Evolutionary conservation across 768 basidiomycete species (phyloP), one percentile per base, ranked within the genome.

Genomic region (Leccinum sublutescens): DNA sequence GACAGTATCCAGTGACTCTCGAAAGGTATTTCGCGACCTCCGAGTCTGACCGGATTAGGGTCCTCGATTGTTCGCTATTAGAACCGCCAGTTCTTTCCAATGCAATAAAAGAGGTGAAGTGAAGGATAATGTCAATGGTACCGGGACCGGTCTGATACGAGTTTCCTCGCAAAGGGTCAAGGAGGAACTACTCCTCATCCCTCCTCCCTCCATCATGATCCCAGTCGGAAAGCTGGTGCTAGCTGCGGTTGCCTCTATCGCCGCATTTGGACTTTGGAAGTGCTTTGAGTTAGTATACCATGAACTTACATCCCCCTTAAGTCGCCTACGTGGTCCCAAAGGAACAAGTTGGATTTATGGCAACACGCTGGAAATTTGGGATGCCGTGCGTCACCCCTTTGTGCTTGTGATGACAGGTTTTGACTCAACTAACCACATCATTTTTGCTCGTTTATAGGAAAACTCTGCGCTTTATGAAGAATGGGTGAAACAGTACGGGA

Each of bases 11-110:
- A 8, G 1, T 27, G 27, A 95, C 94, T 10, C 95, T 87, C 55
- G 81, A 82, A 29, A 97, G 84, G 74, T 98, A 98, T 71, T 95
- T 94, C 48, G 78, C 83, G 69, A 95, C 86, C 81, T 97, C 96
- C 55, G 80, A 76, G 97, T 29, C 27, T 29, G 27, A 29, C 27
- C 8, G 27, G 27, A 29, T 29, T 29, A 29, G 27, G 27, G 27
- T 29, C 31, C 31, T 29, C 27, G 27, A 29, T 9, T 29, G 27
- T 29, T 29, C 8, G 0, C 27, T 29, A 29, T 29, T 29, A 29
- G 27, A 29, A 29, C 27, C 27, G 27, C 27, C 27, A 29, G 0
- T 29, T 29, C 27, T 29, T 27, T 29, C 27, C 27, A 29, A 29
- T 29, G 27, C 27, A 29, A 29, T 29, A 29, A 29, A 29, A 29